A percentile compares a stretch with the other conserved stretches of the same genome.
Conservation (phyloP, 805 yeast genomes). For the Zygotorulaspora chibaensis region DNA sequence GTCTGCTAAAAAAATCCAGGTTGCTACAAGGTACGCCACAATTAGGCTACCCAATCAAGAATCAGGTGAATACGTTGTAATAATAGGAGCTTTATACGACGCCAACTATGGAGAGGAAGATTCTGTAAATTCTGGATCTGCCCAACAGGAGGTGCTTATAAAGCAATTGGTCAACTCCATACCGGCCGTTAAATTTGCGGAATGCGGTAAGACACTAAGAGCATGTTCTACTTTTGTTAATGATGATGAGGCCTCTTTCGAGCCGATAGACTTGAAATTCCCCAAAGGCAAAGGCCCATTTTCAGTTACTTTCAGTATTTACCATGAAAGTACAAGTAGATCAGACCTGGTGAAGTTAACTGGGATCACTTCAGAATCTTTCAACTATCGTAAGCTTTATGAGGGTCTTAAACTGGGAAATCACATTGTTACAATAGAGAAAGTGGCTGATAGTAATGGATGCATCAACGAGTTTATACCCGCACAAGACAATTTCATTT, state of each 20-base stretch:
- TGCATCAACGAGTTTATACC: conserved; percentile 50
- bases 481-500: conserved; percentile 37
- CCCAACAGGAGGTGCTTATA: conserved; percentile 34
- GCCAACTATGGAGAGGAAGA: conserved; percentile 49
- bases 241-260: conserved; percentile 33
- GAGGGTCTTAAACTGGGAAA: conserved; percentile 62
- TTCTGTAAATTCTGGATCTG: conserved; percentile 28
- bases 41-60: conserved; percentile 41
- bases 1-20: conserved; percentile 40
- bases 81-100: conserved; percentile 62
- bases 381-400: conserved; percentile 43
- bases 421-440: conserved; percentile 54
- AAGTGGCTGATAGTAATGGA: conserved; percentile 64
- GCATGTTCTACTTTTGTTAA: conserved; percentile 44
- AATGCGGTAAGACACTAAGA: conserved; percentile 45
- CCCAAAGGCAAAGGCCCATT: conserved; percentile 58
- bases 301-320: conserved; percentile 50
- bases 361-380: conserved; percentile 38
- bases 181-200: conserved; percentile 56
- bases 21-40: conserved; percentile 49
- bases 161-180: conserved; percentile 52
- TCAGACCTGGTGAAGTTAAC: conserved; percentile 44
- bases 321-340: conserved; percentile 56
- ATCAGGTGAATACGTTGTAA: conserved; percentile 60
- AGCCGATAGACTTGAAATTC: conserved; percentile 53